Percentiles rank a stretch among this genome's conserved stretches.
Evolutionary conservation across 164 flowering plant genomes (phyloP).

Genomic region (Euptelea pleiosperma): DNA sequence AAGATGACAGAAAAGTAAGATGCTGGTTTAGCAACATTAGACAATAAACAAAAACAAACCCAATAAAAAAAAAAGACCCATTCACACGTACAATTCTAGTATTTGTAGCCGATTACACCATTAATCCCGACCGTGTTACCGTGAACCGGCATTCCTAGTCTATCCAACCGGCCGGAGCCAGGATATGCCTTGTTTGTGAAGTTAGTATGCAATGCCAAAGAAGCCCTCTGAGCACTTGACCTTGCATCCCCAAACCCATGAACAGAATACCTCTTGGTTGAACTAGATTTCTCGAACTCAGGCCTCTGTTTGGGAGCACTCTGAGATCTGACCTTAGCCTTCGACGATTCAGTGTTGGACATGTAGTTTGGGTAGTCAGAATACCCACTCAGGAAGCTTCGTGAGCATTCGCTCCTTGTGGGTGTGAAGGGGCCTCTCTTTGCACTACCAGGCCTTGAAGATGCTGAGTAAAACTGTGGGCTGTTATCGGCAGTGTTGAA

Average conservation of each 20-base stretch:
- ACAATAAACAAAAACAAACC: conserved; percentile 4
- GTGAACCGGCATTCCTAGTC: conserved; percentile 65
- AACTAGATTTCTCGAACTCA: conserved; percentile 45
- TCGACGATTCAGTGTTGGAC: conserved; percentile 76
- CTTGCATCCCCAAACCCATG: conserved; percentile 43
- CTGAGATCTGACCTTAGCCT: conserved; percentile 72
- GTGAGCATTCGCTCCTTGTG: conserved; percentile 49
- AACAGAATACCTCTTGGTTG: conserved; percentile 30
- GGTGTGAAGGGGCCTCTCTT: conserved; percentile 53
- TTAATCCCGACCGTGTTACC: conserved; percentile 20
- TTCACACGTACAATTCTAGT: conserved; percentile 8
- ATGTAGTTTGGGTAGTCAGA: conserved; percentile 68
- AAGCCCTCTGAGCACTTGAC: conserved; percentile 30
- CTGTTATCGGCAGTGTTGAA: conserved; percentile 48
- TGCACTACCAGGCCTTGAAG: conserved; percentile 42
- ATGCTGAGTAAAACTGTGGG: conserved; percentile 48
- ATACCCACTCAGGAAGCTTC: conserved; percentile 42
- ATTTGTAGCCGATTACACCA: conserved; percentile 25
- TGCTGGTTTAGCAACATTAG: neutral
- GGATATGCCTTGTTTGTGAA: conserved; percentile 65
- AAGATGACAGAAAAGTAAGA: too few species aligned
- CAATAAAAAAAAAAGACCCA: neutral
- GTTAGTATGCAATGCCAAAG: conserved; percentile 43
- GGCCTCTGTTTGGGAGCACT: conserved; percentile 84
- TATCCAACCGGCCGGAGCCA: conserved; percentile 79